Base-by-base conservation (phyloP, 2,329 filamentous ascomycete genomes). In the Tolypocladium nubicola region DNA sequence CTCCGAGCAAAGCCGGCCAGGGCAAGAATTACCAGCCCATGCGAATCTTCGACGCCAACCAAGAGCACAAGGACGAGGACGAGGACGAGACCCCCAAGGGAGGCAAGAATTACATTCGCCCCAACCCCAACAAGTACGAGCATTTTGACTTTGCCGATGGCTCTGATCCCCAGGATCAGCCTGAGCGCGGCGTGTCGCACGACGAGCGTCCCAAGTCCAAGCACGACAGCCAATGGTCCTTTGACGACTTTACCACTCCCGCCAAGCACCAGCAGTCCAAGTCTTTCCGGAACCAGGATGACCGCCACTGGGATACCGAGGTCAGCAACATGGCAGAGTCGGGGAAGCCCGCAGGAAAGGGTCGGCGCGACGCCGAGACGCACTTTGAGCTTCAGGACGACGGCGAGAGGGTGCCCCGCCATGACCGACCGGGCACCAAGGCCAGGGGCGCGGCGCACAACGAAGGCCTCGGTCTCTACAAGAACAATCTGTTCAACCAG, bases 381-480 rank as follows among this genome's bases (percentile, higher is more conserved):
- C 90, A 97, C 71, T 97, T 96, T 67, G 85, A 94, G 60, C 82
- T 97, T 65, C 78, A 83, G 56, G 92, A 97, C 68, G 86, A 92
- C 57, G 85, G 83, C 53, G 81, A 81, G 39, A 81, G 82, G 54
- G 74, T 77, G 19, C 78, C 75, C 9, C 76, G 79, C 56, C 73
- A 75, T 49, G 77, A 77, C 55, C 66, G 71, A 53, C 67, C 72
- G 54, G 72, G 71, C 53, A 75, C 76, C 49, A 67, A 67, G 54
- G 78, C 77, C 55, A 79, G 77, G 57, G 83, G 82, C 50, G 72
- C 77, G n/a, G 78, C 73, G 41, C 80, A 85, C 58, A 90, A 90
- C 71, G 83, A 83, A 57, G 86, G 86, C 8, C 75, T 87, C 49
- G 68, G 70, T 35, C 77, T 96, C 50, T 96, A 96, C 75, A 80